Conservation (phyloP, 2,329 filamentous ascomycete genomes). For the Tolypocladium album region DNA sequence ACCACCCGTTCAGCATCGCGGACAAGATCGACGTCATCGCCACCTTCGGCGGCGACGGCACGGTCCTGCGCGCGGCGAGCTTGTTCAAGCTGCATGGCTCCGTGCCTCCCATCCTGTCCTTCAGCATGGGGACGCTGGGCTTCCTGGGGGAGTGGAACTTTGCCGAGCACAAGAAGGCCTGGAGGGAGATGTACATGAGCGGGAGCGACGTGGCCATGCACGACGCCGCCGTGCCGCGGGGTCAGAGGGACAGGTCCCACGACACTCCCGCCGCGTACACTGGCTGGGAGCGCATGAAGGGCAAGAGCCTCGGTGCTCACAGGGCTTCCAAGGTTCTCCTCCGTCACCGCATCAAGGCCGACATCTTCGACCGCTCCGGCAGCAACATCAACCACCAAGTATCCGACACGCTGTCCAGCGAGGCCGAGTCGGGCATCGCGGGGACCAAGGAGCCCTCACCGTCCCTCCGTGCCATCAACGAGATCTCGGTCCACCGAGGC, state of each 20-base stretch:
- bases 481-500: constrained; percentile 87
- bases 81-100: constrained; percentile 66
- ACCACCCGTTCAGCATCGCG: constrained; percentile 44
- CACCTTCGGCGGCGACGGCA: constrained; percentile 75
- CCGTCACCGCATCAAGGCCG: constrained; percentile 77
- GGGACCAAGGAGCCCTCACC: constrained; percentile 25
- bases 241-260: constrained; percentile 13
- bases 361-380: constrained; percentile 64
- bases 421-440: constrained; percentile 28
- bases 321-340: constrained; percentile 74
- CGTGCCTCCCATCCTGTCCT: constrained; percentile 85
- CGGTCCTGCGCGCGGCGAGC: constrained; percentile 25
- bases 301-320: constrained; percentile 68
- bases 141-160: constrained; percentile 98
- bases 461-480: constrained; percentile 71
- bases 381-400: constrained; percentile 44
- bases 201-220: constrained; percentile 41
- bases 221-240: constrained; percentile 27
- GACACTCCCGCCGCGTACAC: constrained; percentile 7
- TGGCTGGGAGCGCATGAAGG: constrained; percentile 63
- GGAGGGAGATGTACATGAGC: constrained; percentile 84
- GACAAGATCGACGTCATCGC: constrained; percentile 80
- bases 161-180: constrained; percentile 80
- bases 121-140: constrained; percentile 93
- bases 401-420: constrained; percentile 32